phyloP scores from a whole-genome alignment of 768 basidiomycete genomes.

The Mycena epipterygia region DNA sequence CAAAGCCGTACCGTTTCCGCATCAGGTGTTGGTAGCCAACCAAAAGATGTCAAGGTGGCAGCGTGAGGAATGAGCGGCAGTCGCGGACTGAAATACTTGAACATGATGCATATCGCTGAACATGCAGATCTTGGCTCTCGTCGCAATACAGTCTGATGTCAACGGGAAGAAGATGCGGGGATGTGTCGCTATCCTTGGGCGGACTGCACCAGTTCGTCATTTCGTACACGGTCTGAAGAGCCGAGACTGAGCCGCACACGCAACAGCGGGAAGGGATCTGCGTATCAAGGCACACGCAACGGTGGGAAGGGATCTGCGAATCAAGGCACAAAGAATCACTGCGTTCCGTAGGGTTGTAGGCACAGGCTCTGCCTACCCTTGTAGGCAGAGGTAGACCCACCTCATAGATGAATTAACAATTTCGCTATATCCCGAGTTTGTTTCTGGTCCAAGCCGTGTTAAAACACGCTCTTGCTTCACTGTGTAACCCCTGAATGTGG shows the following conservation, averaged over 20 bases:
- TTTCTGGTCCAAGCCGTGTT: too few species aligned
- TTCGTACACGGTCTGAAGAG: neutral
- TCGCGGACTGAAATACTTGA: too few species aligned
- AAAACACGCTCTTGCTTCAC: too few species aligned
- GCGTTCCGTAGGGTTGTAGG: too few species aligned
- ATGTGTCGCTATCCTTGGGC: neutral
- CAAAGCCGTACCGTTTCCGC: neutral
- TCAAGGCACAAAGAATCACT: neutral
- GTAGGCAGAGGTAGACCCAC: too few species aligned
- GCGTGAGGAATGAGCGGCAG: neutral
- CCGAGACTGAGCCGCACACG: neutral
- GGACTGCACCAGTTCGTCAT: neutral
- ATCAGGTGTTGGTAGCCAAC: neutral
- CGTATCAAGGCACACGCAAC: neutral
- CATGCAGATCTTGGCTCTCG: neutral
- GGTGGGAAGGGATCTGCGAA: neutral
- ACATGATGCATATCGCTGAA: neutral
- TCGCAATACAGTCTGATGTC: neutral
- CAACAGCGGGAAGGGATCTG: neutral
- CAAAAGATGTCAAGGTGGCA: neutral
- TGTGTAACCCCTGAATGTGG: too few species aligned
- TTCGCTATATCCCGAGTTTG: too few species aligned
- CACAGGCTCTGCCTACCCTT: too few species aligned
- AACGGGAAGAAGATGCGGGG: neutral
- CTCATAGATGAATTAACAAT: too few species aligned